Conservation (phyloP, 2,329 filamentous ascomycete genomes). For the Sporothrix schenckii region DNA sequence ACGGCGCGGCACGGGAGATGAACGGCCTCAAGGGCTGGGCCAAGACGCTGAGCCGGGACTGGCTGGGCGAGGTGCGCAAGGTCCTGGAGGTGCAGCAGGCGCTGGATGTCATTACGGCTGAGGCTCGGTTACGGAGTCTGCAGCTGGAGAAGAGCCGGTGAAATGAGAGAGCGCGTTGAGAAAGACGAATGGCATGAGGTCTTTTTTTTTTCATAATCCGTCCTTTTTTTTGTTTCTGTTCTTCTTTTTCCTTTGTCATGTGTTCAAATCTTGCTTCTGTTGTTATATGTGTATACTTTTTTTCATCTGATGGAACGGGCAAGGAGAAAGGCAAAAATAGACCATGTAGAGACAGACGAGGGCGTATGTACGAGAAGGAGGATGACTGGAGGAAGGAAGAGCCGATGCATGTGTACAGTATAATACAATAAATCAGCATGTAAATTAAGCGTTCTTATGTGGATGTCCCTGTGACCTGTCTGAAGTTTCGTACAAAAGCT, state of each 20-base stretch:
- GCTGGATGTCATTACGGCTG: slow-evolving; percentile 89
- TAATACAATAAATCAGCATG: slow-evolving; percentile 9
- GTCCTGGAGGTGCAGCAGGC: slow-evolving; percentile 95
- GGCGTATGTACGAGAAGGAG: slow-evolving; percentile 23
- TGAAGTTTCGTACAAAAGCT: neutral
- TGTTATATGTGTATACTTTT: slow-evolving; percentile 24
- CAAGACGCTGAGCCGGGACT: slow-evolving; percentile 91
- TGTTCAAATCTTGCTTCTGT: slow-evolving; percentile 10
- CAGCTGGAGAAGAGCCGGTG: slow-evolving; percentile 66
- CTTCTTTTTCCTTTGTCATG: neutral
- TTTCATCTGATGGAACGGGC: slow-evolving; percentile 1
- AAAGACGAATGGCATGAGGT: neutral
- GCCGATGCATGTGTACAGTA: slow-evolving; percentile 20
- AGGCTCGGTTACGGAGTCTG: slow-evolving; percentile 85
- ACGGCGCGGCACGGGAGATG: slow-evolving; percentile 91
- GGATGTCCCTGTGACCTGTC: neutral
- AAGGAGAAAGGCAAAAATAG: slow-evolving; percentile 18
- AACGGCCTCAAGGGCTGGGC: slow-evolving; percentile 92
- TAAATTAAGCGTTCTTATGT: neutral
- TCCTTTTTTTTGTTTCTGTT: slow-evolving; percentile 2
- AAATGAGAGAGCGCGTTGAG: neutral
- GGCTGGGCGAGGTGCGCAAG: slow-evolving; percentile 86
- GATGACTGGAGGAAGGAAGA: neutral
- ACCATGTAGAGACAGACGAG: slow-evolving; percentile 18
- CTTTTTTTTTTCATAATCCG: neutral